Evolutionary conservation across 768 basidiomycete species (phyloP), one percentile per base, ranked within the genome.

Genomic region (Tulasnella sp.): DNA sequence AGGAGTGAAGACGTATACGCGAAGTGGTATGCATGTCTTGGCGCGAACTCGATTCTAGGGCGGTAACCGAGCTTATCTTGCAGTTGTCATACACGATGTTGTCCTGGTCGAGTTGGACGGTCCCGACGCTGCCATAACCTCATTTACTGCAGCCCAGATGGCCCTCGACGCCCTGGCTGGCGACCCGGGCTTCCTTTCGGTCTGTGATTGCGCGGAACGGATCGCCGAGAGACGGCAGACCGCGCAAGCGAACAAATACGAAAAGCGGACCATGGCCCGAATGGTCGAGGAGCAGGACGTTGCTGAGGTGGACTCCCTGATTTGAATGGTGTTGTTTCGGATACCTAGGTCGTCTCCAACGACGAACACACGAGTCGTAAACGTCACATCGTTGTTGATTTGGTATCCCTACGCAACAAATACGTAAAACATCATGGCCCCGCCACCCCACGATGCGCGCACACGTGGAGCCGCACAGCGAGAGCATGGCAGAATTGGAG

Each of bases 31-130:
- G 82, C 91, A 90, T 75, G 85, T 88, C 78, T 92, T 94, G 79
- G 87, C 89, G 79, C 24, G n/a, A 21, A 24, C n/a, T 7, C 21
- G 12, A 52, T 10, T 10, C 0, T n/a, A 52, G 52, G 6, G 52
- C 10, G 7, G 2, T 52, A n/a, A 21, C 52, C 52, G 21, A 52
- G 7, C 8, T 46, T 62, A 46, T 58, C 48, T 36, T 42, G 76
- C 36, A 95, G 94, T 94, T 42, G 79, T 93, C 46, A 87, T 94
- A 7, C 94, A 95, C 83, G 88, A 91, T 39, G 86, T 90, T 31
- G 86, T 90, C 56, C 86, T 95, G 62, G 89, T 92, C 39, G 90
- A 86, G 74, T 24, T 42, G 18, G 19, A 39, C 19, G 31, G 40
- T 16, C 36, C 40, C n/a, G 27, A 40, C 27, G 34, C 31, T n/a